These are phyloP conservation scores for Ophiostoma himal-ulmi DNA, from an alignment of 2,329 filamentous ascomycete species.

Conservation along the genomic window DNA sequence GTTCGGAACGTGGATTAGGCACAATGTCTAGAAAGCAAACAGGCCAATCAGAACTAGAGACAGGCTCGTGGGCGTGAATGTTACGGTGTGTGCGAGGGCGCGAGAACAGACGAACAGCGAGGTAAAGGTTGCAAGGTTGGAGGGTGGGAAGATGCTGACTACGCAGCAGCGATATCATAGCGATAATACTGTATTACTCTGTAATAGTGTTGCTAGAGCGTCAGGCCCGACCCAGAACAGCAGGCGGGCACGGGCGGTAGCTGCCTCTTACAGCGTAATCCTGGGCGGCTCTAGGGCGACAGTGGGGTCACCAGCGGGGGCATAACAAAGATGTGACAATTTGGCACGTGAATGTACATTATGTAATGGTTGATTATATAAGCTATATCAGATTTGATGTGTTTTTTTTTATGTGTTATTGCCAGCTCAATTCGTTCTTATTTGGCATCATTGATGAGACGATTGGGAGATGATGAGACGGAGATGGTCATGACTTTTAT, in stretches of 20 bases:
- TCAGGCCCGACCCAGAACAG: background rate
- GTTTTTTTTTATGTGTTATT: background rate
- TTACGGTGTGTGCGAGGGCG: background rate
- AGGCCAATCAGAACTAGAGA: background rate
- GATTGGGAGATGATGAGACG: too few relatives aligned
- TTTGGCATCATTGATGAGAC: too few relatives aligned
- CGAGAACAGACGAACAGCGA: background rate
- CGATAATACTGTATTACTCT: background rate
- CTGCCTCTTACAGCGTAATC: background rate
- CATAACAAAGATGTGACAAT: background rate
- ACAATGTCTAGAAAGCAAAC: background rate
- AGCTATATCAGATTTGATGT: background rate
- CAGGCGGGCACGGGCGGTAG: background rate
- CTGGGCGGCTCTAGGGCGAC: background rate
- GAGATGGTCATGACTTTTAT: too few relatives aligned
- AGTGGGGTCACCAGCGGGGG: background rate
- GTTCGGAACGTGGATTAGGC: background rate
- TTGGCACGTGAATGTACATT: slow-evolving; percentile 1
- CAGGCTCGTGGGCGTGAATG: background rate
- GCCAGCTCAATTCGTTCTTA: too few relatives aligned
- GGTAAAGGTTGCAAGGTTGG: background rate
- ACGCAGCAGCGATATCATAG: background rate
- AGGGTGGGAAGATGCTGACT: background rate
- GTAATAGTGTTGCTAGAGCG: background rate
- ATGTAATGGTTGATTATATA: slow-evolving; percentile 2